Conservation (phyloP, 768 basidiomycete species). For the Pisolithus orientalis region DNA sequence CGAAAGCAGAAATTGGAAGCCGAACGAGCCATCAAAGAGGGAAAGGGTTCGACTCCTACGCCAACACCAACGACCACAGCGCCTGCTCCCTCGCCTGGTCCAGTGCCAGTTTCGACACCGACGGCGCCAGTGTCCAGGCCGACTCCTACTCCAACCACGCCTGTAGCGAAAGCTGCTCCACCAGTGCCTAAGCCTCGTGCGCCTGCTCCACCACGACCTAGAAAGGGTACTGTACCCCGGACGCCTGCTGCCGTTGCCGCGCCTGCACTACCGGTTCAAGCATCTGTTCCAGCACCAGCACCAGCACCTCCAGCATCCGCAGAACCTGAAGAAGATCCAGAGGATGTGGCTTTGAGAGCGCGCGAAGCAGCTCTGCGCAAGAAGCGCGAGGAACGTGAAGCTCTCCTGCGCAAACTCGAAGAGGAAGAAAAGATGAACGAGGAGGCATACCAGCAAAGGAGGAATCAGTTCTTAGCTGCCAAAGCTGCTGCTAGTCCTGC, state of each 20-base stretch:
- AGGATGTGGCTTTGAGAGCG: conserved; percentile 64
- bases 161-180: conserved; percentile 26
- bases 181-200: conserved; percentile 33
- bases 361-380: conserved; percentile 69
- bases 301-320: conserved; percentile 22
- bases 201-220: conserved; percentile 34
- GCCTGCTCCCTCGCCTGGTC: conserved; percentile 30
- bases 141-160: conserved; percentile 32
- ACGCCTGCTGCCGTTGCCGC: conserved; percentile 20
- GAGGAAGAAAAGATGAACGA: conserved; percentile 55
- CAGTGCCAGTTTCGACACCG: conserved; percentile 25
- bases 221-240: conserved; percentile 3
- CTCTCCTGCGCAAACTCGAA: conserved; percentile 65
- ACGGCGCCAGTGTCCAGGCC: conserved; percentile 4
- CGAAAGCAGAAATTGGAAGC: conserved; percentile 70
- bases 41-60: conserved; percentile 30
- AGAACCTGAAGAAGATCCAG: conserved; percentile 58
- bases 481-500: conserved; percentile 19
- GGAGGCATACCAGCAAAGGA: conserved; percentile 31
- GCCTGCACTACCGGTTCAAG: conserved; percentile 21
- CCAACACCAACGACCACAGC: conserved; percentile 37
- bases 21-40: conserved; percentile 61
- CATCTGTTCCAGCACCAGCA: conserved; percentile 48
- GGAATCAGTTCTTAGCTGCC: conserved; percentile 31
- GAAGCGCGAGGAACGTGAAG: conserved; percentile 66